Evolutionary conservation across 2,329 filamentous ascomycete species (phyloP).

Genomic region (Sporothrix protearum): DNA sequence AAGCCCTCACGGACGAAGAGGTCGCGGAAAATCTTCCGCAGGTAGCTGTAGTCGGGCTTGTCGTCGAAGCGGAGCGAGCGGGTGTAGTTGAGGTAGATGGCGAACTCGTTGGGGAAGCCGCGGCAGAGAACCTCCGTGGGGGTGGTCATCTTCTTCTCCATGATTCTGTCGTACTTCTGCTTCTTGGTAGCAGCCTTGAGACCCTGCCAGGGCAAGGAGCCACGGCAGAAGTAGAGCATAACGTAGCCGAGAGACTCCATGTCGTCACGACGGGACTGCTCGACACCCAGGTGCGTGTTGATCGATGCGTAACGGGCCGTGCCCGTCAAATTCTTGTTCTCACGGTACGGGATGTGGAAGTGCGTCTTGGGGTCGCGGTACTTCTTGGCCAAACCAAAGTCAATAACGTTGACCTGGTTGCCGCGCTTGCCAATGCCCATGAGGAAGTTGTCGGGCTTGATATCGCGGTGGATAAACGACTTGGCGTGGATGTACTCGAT

Average conservation of each 20-base stretch:
- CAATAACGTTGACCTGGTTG: constrained; percentile 99
- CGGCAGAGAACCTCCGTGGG: constrained; percentile 97
- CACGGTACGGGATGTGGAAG: constrained; percentile 98
- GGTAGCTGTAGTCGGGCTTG: constrained; percentile 99
- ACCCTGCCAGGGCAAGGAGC: constrained; percentile 93
- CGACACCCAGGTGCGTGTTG: constrained; percentile 97
- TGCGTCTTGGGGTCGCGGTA: constrained; percentile 99
- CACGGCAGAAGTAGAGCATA: constrained; percentile 99
- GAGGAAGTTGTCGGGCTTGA: constrained; percentile 99
- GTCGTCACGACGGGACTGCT: constrained; percentile 98
- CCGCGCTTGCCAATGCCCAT: constrained; percentile 99
- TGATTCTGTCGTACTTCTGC: constrained; percentile 99
- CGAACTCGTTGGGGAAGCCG: constrained; percentile 98
- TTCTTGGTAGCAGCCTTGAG: constrained; percentile 74
- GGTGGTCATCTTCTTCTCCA: constrained; percentile 99
- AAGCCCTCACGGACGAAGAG: constrained; percentile 98
- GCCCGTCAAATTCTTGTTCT: constrained; percentile 99
- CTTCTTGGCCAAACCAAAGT: constrained; percentile 99
- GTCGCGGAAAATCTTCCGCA: constrained; percentile 99
- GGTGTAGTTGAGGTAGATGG: constrained; percentile 99
- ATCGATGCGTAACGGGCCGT: constrained; percentile 98
- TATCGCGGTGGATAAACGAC: constrained; percentile 98
- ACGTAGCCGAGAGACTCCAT: constrained; percentile 99
- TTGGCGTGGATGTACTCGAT: constrained; percentile 99
- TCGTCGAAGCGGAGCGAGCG: constrained; percentile 98